phyloP scores from a whole-genome alignment of 2,329 filamentous ascomycete species.

The Hymenoscyphus albidus region DNA sequence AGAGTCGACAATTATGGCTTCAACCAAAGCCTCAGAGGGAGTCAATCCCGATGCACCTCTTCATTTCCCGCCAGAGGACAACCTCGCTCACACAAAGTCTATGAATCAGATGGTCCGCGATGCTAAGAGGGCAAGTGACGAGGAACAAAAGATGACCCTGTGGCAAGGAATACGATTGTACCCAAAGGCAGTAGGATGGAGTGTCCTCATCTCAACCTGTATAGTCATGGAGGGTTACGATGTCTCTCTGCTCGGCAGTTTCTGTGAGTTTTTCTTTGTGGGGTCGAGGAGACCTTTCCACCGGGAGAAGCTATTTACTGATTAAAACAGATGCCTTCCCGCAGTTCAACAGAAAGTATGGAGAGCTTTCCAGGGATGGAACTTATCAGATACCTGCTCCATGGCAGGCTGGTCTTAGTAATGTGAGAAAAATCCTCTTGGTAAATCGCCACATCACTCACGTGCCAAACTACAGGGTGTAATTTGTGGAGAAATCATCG shows the following conservation, averaged over 20 bases:
- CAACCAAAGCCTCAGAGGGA: neutral
- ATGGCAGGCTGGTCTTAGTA: constrained; percentile 37
- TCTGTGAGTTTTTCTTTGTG: constrained; percentile 24
- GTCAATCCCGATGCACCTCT: constrained; percentile 15
- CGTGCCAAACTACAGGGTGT: constrained; percentile 23
- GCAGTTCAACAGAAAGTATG: constrained; percentile 38
- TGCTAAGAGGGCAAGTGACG: constrained; percentile 51
- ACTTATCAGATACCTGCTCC: constrained; percentile 35
- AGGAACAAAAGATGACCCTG: constrained; percentile 68
- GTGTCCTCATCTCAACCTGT: constrained; percentile 80
- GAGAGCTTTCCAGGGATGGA: constrained; percentile 31
- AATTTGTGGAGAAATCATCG: constrained; percentile 42
- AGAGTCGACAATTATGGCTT: neutral
- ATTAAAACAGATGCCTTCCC: constrained; percentile 27
- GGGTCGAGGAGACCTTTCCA: constrained; percentile 9
- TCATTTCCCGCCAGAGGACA: constrained; percentile 26
- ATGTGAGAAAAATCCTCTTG: constrained; percentile 19
- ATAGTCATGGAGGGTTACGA: constrained; percentile 93
- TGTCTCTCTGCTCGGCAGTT: constrained; percentile 41
- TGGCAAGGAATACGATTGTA: constrained; percentile 76
- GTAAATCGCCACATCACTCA: constrained; percentile 6
- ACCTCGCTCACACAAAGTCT: constrained; percentile 24
- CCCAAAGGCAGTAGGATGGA: constrained; percentile 82
- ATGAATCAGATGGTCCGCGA: constrained; percentile 36
- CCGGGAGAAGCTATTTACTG: neutral